Percentiles rank a stretch among this genome's conserved stretches.
phyloP scores from a whole-genome alignment of 129 eudicot species.

The Ambrosia artemisiifolia region DNA sequence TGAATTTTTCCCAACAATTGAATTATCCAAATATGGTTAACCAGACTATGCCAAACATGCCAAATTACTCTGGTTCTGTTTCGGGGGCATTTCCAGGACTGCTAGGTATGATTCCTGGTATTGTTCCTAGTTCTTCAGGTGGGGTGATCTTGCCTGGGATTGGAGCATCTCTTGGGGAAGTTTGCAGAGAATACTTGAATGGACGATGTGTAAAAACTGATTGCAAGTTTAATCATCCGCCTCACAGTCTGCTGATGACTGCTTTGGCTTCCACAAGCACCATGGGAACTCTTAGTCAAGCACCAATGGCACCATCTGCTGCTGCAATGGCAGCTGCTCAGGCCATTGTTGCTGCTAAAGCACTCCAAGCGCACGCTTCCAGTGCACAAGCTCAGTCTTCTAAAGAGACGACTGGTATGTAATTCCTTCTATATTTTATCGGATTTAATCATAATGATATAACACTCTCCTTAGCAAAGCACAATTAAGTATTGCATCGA shows the following conservation, averaged over 20 bases:
- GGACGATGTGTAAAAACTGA: constrained; percentile 78
- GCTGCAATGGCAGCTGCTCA: constrained; percentile 99
- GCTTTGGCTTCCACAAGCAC: constrained; percentile 85
- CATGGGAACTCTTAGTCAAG: constrained; percentile 92
- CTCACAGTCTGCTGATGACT: constrained; percentile 82
- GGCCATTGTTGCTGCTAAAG: constrained; percentile 99
- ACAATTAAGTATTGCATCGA: not conserved
- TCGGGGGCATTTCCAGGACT: constrained; percentile 96
- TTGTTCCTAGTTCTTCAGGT: constrained; percentile 82
- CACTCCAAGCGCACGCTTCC: constrained; percentile 95
- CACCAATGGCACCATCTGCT: constrained; percentile 99
- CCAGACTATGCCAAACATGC: constrained; percentile 99
- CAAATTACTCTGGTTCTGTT: constrained; percentile 96
- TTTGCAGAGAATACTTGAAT: constrained; percentile 81
- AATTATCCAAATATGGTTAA: constrained; percentile 70
- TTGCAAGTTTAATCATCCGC: constrained; percentile 90
- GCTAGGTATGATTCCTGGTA: constrained; percentile 93
- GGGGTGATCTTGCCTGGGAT: constrained; percentile 95
- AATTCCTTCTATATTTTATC: not conserved
- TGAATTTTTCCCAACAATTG: constrained; percentile 64
- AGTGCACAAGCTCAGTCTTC: constrained; percentile 62
- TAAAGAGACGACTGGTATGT: constrained; percentile 57
- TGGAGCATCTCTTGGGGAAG: constrained; percentile 93
- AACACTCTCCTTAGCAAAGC: not conserved
- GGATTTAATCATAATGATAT: not conserved